Percentiles rank a stretch among this genome's conserved stretches.
These are phyloP conservation scores for Starmerella floris DNA, from an alignment of 805 yeast genomes.

Conservation along the genomic window DNA sequence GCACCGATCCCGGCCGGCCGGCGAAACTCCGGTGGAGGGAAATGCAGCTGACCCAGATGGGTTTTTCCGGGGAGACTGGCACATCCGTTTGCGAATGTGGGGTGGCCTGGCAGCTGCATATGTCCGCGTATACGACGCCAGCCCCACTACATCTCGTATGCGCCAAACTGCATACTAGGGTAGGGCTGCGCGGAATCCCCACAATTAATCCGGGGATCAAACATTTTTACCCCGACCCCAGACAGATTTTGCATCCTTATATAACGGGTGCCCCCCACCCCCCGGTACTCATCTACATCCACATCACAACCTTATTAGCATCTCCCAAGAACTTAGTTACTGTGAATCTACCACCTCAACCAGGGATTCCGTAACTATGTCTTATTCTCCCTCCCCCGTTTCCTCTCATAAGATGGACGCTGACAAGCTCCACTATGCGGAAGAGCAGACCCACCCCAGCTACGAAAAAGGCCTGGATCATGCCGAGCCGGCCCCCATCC, in stretches of 20 bases:
- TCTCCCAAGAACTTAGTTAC: neutral
- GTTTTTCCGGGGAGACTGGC: too few species aligned
- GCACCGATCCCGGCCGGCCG: too few species aligned
- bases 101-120: too few species aligned
- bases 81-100: too few species aligned
- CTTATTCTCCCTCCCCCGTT: conserved; percentile 6
- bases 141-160: too few species aligned
- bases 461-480: neutral
- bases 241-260: neutral
- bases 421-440: neutral
- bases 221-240: neutral
- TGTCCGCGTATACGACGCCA: too few species aligned
- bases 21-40: too few species aligned
- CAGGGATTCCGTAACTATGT: neutral
- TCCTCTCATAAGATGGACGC: conserved; percentile 4
- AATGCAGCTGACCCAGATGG: too few species aligned
- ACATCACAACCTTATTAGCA: too few species aligned
- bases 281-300: too few species aligned
- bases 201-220: neutral
- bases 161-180: neutral
- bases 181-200: neutral
- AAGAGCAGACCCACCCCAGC: neutral
- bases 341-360: too few species aligned
- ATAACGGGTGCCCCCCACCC: neutral
- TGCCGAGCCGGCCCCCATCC: conserved; percentile 2